Evolutionary conservation across 257 asterid species (phyloP).

Genomic region (Paulownia fortunei): DNA sequence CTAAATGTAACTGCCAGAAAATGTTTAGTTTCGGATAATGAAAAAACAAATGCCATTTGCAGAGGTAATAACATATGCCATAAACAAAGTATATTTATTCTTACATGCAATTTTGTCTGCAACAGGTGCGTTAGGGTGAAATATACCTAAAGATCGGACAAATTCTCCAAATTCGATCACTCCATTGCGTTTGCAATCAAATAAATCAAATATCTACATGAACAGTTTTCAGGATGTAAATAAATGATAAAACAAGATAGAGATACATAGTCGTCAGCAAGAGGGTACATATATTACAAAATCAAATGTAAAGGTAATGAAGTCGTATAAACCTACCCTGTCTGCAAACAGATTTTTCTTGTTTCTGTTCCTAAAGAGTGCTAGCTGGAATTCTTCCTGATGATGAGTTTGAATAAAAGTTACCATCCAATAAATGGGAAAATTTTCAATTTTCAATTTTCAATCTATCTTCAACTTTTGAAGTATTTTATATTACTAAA

Average conservation of each 20-base stretch:
- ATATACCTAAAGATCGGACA: slow-evolving; percentile 76
- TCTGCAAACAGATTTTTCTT: slow-evolving; percentile 79
- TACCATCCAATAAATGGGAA: background rate
- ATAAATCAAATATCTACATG: slow-evolving; percentile 72
- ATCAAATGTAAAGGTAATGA: background rate
- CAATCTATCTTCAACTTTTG: background rate
- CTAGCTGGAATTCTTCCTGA: slow-evolving; percentile 96
- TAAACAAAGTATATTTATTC: slow-evolving; percentile 19
- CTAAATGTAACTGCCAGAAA: slow-evolving; percentile 74
- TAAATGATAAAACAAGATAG: background rate
- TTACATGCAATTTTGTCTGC: slow-evolving; percentile 72
- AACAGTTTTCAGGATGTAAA: background rate
- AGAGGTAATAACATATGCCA: background rate
- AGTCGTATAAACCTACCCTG: slow-evolving; percentile 54
- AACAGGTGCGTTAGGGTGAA: slow-evolving; percentile 77
- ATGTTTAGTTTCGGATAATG: slow-evolving; percentile 1
- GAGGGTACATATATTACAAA: background rate
- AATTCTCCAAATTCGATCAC: slow-evolving; percentile 93
- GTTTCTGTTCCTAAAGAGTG: slow-evolving; percentile 79
- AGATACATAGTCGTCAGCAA: background rate
- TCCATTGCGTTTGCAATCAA: slow-evolving; percentile 78
- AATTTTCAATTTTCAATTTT: too few species aligned
- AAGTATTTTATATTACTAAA: background rate
- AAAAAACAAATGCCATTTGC: background rate
- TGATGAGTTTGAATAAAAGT: slow-evolving; percentile 31